Evolutionary conservation across 345 rosid species (phyloP), one percentile per base, ranked within the genome.

Genomic region (Jatropha curcas): DNA sequence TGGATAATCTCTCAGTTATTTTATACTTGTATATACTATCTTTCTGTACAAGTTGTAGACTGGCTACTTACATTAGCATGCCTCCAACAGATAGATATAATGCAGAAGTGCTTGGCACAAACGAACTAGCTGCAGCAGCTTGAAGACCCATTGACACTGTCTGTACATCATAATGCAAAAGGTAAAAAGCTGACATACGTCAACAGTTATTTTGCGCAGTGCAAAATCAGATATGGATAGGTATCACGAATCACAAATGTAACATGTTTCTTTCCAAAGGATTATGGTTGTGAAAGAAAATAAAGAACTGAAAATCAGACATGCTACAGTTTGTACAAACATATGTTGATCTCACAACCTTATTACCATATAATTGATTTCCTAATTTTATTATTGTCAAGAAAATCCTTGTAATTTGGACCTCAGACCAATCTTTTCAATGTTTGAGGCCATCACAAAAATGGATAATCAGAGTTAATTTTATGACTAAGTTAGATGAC

Each of bases 31-130:
- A 71, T n/a, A 22, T 45, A 19, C 27, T 25, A 7, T 35, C 22
- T 66, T 35, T 11, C 9, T 27, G 22, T 33, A 31, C 67, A 55
- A 58, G 22, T 59, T 27, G 35, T 4, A 13, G 68, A 63, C 31
- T 68, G 56, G 66, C 64, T 79, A 80, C 97, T 92, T 83, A 90
- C 98, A 92, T 66, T 52, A 94, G 83, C 90, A 94, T 88, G 86
- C 98, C 94, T 71, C 97, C 93, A 74, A 92, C 87, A 63, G 98
- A 92, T 60, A 90, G 84, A 83, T 84, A 88, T 78, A 87, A 59
- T 68, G 86, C 79, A 76, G 81, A 82, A 77, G 78, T 76, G 67
- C 86, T 76, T 67, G 92, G 80, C 35, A 81, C 84, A 71, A 80
- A 79, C 52, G 97, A 88, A 69, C 85, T 87, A 65, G 88, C 84